Conservation (phyloP, 371 early-diverging fungal genomes). For the Entomophthora muscae region DNA sequence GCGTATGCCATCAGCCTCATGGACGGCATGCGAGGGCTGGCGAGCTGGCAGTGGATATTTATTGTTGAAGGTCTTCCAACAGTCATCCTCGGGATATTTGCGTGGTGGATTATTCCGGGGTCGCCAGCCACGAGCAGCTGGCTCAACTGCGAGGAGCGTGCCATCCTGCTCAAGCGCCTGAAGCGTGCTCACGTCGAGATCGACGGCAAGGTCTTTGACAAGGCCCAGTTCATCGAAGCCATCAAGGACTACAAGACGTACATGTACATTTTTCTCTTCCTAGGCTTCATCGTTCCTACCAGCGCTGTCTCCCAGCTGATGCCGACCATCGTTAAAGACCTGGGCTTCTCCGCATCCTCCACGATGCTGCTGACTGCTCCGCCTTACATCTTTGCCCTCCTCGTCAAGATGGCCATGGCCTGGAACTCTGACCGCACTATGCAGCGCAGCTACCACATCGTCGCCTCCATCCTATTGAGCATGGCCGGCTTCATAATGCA, state of each 20-base stretch:
- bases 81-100: not conserved
- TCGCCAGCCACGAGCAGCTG: not conserved
- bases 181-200: not conserved
- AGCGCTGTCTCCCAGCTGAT: not conserved
- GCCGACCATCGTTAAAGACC: not conserved
- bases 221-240: not conserved
- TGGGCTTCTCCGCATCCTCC: not conserved
- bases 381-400: too few species aligned
- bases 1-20: not conserved
- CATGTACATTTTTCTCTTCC: not conserved
- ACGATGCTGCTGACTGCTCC: not conserved
- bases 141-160: not conserved
- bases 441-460: too few species aligned
- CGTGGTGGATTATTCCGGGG: not conserved
- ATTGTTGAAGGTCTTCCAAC: not conserved
- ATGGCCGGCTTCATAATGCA: too few species aligned
- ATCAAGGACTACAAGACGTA: not conserved
- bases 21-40: not conserved
- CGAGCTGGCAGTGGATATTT: not conserved
- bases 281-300: not conserved
- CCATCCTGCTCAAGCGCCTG: not conserved
- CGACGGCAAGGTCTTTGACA: not conserved
- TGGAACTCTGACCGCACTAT: too few species aligned
- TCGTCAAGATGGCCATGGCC: too few species aligned
- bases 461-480: too few species aligned